Conservation (phyloP, 495 filamentous ascomycete genomes). For the Penicillium daleae region DNA sequence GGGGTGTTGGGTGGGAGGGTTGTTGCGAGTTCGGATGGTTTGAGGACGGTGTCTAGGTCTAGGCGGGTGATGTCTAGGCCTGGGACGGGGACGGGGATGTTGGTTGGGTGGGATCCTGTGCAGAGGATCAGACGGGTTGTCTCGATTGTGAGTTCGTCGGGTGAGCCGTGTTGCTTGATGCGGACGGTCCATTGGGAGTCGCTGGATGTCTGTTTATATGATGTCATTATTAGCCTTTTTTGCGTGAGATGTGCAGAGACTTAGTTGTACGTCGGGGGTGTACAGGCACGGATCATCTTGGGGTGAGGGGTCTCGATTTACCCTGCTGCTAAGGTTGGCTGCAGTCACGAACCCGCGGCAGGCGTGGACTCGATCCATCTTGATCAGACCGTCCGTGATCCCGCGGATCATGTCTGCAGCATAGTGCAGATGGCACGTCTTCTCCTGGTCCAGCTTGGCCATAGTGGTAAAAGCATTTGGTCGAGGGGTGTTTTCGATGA, state of each 20-base stretch:
- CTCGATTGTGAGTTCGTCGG: constrained; percentile 38
- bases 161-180: constrained; percentile 35
- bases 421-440: constrained; percentile 56
- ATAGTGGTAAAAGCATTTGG: constrained; percentile 58
- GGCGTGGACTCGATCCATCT: constrained; percentile 47
- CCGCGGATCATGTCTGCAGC: constrained; percentile 57
- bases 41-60: constrained; percentile 59
- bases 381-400: constrained; percentile 53
- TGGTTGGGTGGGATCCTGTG: constrained; percentile 58
- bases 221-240: constrained; percentile 17
- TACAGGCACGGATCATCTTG: background rate
- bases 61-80: constrained; percentile 41
- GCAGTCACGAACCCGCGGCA: constrained; percentile 47
- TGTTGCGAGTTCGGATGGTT: constrained; percentile 53
- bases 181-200: constrained; percentile 48
- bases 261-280: background rate
- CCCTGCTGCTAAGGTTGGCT: constrained; percentile 39
- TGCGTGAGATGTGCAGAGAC: background rate
- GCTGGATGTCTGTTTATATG: constrained; percentile 18
- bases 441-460: constrained; percentile 55
- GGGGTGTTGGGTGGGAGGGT: constrained; percentile 41
- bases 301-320: constrained; percentile 21
- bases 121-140: constrained; percentile 57
- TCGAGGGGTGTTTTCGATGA: constrained; percentile 46
- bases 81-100: constrained; percentile 42